These are phyloP conservation scores for Chlorella sp. DNA, from an alignment of 139 green algal genomes.

Conservation along the genomic window DNA sequence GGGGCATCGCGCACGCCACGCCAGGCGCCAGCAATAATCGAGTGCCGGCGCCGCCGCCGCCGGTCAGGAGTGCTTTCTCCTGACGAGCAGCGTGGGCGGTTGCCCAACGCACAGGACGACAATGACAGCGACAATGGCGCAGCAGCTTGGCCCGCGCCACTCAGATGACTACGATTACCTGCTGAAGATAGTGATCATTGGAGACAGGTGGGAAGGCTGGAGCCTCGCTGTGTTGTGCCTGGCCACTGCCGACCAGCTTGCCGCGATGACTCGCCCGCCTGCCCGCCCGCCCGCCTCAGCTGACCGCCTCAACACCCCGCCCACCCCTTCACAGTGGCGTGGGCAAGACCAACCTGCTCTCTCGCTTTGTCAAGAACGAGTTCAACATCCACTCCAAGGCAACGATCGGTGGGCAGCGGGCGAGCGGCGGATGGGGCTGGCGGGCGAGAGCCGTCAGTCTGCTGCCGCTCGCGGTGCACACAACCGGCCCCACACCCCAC, in stretches of 20 bases:
- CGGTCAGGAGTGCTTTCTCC: background rate
- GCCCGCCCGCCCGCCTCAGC: background rate
- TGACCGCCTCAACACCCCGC: background rate
- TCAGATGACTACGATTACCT: slow-evolving; percentile 15
- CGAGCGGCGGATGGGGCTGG: background rate
- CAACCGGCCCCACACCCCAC: background rate
- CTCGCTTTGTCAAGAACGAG: slow-evolving; percentile 95
- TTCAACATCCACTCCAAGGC: slow-evolving; percentile 96
- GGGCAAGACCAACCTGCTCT: slow-evolving; percentile 96
- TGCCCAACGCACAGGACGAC: background rate
- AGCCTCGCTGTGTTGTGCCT: background rate
- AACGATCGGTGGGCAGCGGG: slow-evolving; percentile 78
- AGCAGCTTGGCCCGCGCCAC: too few relatives aligned
- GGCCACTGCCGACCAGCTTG: background rate
- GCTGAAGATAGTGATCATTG: background rate
- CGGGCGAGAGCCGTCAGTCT: background rate
- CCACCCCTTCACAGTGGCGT: slow-evolving; percentile 77
- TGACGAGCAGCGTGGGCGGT: background rate
- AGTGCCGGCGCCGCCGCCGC: too few relatives aligned
- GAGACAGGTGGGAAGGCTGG: background rate
- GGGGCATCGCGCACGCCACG: background rate
- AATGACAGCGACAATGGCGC: too few relatives aligned
- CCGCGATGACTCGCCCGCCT: background rate
- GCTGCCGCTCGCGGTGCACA: background rate
- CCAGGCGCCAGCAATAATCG: background rate